These are phyloP conservation scores for Phytophthora brassicae DNA, from an alignment of 352 stramenopile species.

Conservation along the genomic window DNA sequence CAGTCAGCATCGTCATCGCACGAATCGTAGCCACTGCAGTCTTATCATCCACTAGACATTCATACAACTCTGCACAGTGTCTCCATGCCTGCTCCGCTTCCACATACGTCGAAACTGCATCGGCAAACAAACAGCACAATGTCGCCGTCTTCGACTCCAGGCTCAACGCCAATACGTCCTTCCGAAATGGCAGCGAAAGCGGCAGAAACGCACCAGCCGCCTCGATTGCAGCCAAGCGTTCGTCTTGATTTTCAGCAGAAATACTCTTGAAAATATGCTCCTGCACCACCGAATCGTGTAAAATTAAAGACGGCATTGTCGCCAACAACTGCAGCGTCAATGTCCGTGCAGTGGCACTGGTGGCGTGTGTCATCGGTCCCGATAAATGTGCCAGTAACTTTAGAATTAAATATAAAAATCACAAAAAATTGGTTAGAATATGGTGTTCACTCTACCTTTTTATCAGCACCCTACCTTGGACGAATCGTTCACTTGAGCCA, in stretches of 20 bases:
- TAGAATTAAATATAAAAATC: not conserved
- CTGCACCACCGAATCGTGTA: constrained; percentile 27
- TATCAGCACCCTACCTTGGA: constrained; percentile 35
- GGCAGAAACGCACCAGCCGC: constrained; percentile 29
- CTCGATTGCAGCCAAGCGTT: constrained; percentile 36
- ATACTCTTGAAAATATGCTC: constrained; percentile 25
- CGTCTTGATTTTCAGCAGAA: constrained; percentile 21
- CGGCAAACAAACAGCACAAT: constrained; percentile 26
- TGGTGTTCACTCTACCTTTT: constrained; percentile 6
- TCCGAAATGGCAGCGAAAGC: constrained; percentile 30
- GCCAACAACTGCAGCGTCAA: constrained; percentile 42
- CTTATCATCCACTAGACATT: constrained; percentile 36
- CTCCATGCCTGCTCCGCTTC: constrained; percentile 48
- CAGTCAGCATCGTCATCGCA: constrained; percentile 36
- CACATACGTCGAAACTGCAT: constrained; percentile 15
- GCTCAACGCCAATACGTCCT: constrained; percentile 22
- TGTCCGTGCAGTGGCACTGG: constrained; percentile 19
- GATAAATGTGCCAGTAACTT: constrained; percentile 33
- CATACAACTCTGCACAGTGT: constrained; percentile 41
- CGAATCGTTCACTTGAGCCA: constrained; percentile 51
- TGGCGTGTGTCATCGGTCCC: constrained; percentile 14
- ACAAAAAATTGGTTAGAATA: constrained; percentile 3
- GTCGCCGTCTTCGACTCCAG: constrained; percentile 16
- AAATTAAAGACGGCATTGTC: constrained; percentile 46
- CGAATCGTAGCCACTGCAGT: constrained; percentile 32